A percentile compares a stretch with the other conserved stretches of the same genome.
phyloP scores from a whole-genome alignment of 805 yeast species.

The Sungouiozyma ichnusensis region DNA sequence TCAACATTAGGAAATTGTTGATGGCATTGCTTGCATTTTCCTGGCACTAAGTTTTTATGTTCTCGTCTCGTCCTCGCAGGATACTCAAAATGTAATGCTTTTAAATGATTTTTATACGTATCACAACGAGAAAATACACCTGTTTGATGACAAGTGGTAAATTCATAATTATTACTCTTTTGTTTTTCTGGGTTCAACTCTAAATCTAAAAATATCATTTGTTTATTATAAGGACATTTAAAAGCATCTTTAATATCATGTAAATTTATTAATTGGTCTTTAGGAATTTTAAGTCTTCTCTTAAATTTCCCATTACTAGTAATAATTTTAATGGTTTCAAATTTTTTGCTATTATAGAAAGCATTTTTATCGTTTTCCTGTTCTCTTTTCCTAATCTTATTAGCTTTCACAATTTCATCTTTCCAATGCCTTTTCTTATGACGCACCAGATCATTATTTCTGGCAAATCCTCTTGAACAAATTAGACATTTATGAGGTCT shows the following conservation, averaged over 20 bases:
- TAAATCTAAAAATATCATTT: conserved; percentile 17
- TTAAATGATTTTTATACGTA: conserved; percentile 80
- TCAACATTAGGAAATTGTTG: conserved; percentile 53
- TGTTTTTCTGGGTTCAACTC: conserved; percentile 14
- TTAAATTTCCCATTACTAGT: neutral
- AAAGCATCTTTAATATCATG: conserved; percentile 33
- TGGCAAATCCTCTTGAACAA: conserved; percentile 77
- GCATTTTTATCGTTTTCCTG: too few species aligned
- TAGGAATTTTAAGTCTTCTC: conserved; percentile 1
- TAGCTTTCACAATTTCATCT: conserved; percentile 28
- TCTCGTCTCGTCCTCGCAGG: conserved; percentile 76
- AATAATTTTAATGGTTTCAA: neutral
- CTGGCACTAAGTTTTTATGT: conserved; percentile 54
- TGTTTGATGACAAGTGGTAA: conserved; percentile 52
- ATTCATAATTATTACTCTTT: neutral
- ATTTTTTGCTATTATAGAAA: too few species aligned
- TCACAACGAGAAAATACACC: conserved; percentile 84
- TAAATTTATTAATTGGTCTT: conserved; percentile 14
- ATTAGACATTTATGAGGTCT: conserved; percentile 71
- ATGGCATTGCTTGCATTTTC: conserved; percentile 70
- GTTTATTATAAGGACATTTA: conserved; percentile 58
- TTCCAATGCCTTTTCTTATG: conserved; percentile 82
- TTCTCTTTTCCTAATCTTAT: neutral
- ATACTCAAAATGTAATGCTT: conserved; percentile 77
- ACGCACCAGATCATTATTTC: conserved; percentile 77